A percentile compares a stretch with the other conserved stretches of the same genome.
These are phyloP conservation scores for Aschersonia sp. DNA, from an alignment of 2,329 filamentous ascomycete species.

Conservation along the genomic window DNA sequence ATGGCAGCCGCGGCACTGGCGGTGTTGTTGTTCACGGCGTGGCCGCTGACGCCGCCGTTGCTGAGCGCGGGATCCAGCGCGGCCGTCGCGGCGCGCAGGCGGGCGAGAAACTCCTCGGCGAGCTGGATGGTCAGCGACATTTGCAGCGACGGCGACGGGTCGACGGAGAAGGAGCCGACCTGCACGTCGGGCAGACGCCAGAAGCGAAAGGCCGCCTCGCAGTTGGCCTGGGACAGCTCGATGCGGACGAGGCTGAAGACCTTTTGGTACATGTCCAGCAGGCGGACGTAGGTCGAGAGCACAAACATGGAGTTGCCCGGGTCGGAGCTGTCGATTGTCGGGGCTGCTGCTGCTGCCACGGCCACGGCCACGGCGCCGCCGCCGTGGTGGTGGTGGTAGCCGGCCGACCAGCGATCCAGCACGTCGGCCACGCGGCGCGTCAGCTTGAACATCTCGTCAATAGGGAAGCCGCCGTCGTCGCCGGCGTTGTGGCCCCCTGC, in stretches of 20 bases:
- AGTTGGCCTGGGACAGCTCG: conserved; percentile 15
- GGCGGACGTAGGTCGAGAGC: conserved; percentile 21
- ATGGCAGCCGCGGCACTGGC: too few species aligned
- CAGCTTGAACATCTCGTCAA: conserved; percentile 26
- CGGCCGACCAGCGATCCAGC: conserved; percentile 12
- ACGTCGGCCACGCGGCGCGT: conserved; percentile 21
- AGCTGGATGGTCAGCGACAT: conserved; percentile 27
- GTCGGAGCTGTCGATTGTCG: conserved; percentile 12
- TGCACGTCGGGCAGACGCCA: conserved; percentile 27
- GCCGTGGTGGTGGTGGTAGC: conserved; percentile 2
- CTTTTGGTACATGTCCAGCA: conserved; percentile 25
- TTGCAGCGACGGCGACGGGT: conserved; percentile 23
- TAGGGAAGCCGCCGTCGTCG: conserved; percentile 17
- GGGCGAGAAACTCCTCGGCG: conserved; percentile 24
- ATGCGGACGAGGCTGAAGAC: conserved; percentile 21
- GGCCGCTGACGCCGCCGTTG: conserved; percentile 3
- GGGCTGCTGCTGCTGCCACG: too few species aligned
- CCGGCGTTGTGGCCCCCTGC: conserved; percentile 6
- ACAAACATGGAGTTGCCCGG: conserved; percentile 23
- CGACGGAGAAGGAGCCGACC: conserved; percentile 24
- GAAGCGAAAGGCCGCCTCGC: conserved; percentile 15
- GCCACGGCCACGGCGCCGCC: not conserved
- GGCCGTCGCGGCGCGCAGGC: conserved; percentile 17
- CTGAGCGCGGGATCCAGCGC: conserved; percentile 11
- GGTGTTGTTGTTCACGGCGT: not conserved